phyloP scores from a whole-genome alignment of 108 stramenopile genomes.

The Bacterosira constricta region DNA sequence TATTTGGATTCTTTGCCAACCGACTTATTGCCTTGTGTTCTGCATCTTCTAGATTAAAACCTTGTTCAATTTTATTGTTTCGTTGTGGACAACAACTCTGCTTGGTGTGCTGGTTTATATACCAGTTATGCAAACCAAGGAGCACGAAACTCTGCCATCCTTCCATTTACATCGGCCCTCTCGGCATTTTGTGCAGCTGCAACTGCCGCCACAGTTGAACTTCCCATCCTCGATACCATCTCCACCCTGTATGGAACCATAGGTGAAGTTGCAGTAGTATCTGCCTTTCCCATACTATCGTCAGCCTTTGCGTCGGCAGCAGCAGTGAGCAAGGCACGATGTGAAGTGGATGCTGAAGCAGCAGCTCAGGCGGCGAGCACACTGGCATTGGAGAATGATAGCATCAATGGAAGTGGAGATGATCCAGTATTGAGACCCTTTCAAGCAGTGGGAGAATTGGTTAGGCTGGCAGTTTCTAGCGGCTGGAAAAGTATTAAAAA shows the following conservation, averaged over 20 bases:
- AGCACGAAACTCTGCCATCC: slow-evolving; percentile 76
- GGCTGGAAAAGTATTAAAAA: slow-evolving; percentile 38
- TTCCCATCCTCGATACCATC: slow-evolving; percentile 74
- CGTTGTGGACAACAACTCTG: too few species aligned
- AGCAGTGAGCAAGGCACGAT: slow-evolving; percentile 87
- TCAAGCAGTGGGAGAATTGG: slow-evolving; percentile 66
- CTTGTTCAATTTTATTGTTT: too few species aligned
- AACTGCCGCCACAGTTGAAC: slow-evolving; percentile 88
- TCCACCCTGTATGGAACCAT: slow-evolving; percentile 48
- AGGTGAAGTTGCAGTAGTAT: slow-evolving; percentile 59
- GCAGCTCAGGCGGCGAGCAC: slow-evolving; percentile 82
- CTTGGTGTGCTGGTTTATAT: not conserved
- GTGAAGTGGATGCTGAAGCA: slow-evolving; percentile 86
- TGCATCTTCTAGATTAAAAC: too few species aligned
- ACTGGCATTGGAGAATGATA: slow-evolving; percentile 76
- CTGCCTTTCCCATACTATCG: slow-evolving; percentile 69
- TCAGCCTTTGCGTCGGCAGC: slow-evolving; percentile 88
- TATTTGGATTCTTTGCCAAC: not conserved
- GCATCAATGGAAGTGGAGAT: slow-evolving; percentile 52
- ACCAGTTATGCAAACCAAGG: slow-evolving; percentile 88
- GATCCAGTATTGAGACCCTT: slow-evolving; percentile 80
- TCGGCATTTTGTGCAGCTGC: slow-evolving; percentile 86
- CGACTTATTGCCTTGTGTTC: too few species aligned
- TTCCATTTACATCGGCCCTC: slow-evolving; percentile 90
- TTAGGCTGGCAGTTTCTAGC: slow-evolving; percentile 50